Evolutionary conservation across 164 flowering plant species (phyloP).

Genomic region (Chimonanthus praecox): DNA sequence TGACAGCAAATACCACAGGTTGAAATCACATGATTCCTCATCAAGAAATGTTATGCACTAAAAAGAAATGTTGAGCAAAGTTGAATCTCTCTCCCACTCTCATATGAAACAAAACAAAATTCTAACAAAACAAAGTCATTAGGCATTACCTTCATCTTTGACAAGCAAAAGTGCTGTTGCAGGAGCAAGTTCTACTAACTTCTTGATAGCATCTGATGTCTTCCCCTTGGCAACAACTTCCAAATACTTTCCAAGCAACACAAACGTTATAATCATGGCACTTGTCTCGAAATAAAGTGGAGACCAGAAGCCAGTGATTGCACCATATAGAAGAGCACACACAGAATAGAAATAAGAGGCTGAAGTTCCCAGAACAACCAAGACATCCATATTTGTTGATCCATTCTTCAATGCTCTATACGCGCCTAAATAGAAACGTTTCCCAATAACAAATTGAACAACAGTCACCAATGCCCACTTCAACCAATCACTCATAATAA

Average conservation of each 20-base stretch:
- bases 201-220: slow-evolving; percentile 96
- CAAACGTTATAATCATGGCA: slow-evolving; percentile 97
- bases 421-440: slow-evolving; percentile 90
- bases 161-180: slow-evolving; percentile 77
- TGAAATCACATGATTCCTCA: not conserved
- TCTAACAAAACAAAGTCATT: not conserved
- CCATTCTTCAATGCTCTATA: slow-evolving; percentile 84
- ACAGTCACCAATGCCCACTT: slow-evolving; percentile 79
- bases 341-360: slow-evolving; percentile 95
- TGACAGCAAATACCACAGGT: not conserved
- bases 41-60: not conserved
- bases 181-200: slow-evolving; percentile 89
- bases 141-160: slow-evolving; percentile 63
- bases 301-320: slow-evolving; percentile 90
- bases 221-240: slow-evolving; percentile 94
- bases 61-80: not conserved
- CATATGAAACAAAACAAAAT: not conserved
- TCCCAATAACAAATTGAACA: slow-evolving; percentile 90
- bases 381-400: slow-evolving; percentile 97
- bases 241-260: slow-evolving; percentile 90
- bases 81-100: not conserved
- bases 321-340: slow-evolving; percentile 87
- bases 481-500: slow-evolving; percentile 92
- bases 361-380: slow-evolving; percentile 95
- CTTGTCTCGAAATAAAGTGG: slow-evolving; percentile 97